Percentiles rank a stretch among this genome's conserved stretches.
Conservation (phyloP, 2,329 filamentous ascomycete species). For the Xylaria sp. region DNA sequence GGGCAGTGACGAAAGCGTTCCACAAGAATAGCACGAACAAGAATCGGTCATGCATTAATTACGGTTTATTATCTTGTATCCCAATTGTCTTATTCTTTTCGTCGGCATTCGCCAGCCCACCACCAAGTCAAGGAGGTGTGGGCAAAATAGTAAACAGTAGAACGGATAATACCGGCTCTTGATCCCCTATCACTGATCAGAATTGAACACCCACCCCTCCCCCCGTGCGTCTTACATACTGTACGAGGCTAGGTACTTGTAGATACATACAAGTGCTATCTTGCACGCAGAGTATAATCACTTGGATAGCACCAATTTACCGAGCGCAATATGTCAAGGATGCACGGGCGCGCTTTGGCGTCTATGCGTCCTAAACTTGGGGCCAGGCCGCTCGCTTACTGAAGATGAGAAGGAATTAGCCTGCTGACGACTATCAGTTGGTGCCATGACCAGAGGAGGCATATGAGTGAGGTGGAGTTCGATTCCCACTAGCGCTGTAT, state of each 20-base stretch:
- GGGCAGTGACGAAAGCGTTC: constrained; percentile 27
- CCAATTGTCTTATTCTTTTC: background rate
- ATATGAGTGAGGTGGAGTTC: too few species aligned
- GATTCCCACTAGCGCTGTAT: too few species aligned
- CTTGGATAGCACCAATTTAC: background rate
- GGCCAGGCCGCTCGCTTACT: background rate
- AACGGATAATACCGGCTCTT: background rate
- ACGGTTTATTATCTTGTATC: background rate
- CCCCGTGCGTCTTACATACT: background rate
- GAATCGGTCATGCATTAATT: constrained; percentile 20
- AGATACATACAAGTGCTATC: constrained; percentile 1
- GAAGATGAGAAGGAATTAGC: background rate
- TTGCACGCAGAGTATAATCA: background rate
- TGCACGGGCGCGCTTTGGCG: background rate
- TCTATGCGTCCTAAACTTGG: background rate
- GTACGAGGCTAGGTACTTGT: constrained; percentile 5
- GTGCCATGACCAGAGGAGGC: too few species aligned
- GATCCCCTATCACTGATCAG: background rate
- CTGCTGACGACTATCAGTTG: background rate
- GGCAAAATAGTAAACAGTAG: background rate
- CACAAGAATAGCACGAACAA: constrained; percentile 7
- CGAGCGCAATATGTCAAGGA: background rate
- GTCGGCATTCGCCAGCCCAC: background rate
- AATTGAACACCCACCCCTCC: background rate
- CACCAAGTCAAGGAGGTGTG: too few species aligned